Evolutionary conservation across 106 monocot species (phyloP).

Genomic region (Platanthera zijinensis): DNA sequence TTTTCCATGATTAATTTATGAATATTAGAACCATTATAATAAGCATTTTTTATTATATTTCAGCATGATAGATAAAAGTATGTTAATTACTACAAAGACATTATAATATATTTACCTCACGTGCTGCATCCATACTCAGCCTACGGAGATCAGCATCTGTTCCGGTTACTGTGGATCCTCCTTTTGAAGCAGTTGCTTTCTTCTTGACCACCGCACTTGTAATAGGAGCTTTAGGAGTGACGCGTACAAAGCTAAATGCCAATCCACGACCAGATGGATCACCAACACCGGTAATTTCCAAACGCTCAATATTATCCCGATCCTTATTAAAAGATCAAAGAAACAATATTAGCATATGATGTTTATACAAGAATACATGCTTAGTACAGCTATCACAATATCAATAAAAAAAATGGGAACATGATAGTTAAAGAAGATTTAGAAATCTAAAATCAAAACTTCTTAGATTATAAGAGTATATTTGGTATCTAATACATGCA

Average conservation of each 20-base stretch:
- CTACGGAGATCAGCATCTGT: slow-evolving; percentile 98
- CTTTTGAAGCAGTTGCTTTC: slow-evolving; percentile 62
- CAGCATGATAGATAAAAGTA: background rate
- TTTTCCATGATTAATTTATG: background rate
- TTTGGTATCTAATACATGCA: background rate
- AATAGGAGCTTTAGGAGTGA: slow-evolving; percentile 63
- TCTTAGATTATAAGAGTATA: background rate
- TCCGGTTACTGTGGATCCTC: slow-evolving; percentile 81
- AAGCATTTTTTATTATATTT: background rate
- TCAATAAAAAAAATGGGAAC: background rate
- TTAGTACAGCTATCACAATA: background rate
- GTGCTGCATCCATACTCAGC: slow-evolving; percentile 99
- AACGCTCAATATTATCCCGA: slow-evolving; percentile 82
- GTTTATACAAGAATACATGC: background rate
- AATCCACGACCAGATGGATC: slow-evolving; percentile 98
- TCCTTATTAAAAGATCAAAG: slow-evolving; percentile 30
- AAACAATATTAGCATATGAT: background rate
- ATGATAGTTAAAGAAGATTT: background rate
- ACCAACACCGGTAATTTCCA: slow-evolving; percentile 98
- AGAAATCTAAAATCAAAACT: background rate
- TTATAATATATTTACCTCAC: slow-evolving; percentile 55
- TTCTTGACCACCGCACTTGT: slow-evolving; percentile 71
- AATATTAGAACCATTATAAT: background rate
- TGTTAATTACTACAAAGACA: background rate
- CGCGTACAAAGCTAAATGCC: slow-evolving; percentile 95